A percentile compares a stretch with the other conserved stretches of the same genome.
Evolutionary conservation across 1,139 yeast species (phyloP).

Genomic region (Hansenula lynferdii): DNA sequence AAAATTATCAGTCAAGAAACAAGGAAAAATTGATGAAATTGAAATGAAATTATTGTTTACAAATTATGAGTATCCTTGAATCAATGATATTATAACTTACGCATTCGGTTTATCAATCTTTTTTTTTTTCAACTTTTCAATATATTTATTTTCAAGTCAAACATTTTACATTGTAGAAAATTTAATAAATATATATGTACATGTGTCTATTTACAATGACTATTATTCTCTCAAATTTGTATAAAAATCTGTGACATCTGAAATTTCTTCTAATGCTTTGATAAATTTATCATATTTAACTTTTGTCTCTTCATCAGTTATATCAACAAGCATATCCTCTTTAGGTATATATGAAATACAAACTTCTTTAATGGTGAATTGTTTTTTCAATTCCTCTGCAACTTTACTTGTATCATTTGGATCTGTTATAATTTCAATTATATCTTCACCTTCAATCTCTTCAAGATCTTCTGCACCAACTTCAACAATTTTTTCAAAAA

Average conservation of each 20-base stretch:
- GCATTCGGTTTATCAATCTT: background rate
- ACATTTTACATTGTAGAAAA: too few species aligned
- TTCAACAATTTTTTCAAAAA: conserved; percentile 72
- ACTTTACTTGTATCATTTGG: conserved; percentile 58
- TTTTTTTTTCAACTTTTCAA: background rate
- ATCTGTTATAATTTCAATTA: conserved; percentile 45
- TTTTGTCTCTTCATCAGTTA: conserved; percentile 47
- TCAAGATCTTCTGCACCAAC: conserved; percentile 83
- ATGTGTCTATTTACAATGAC: background rate
- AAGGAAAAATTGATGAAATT: too few species aligned
- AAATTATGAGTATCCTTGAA: too few species aligned
- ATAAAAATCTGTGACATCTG: conserved; percentile 78
- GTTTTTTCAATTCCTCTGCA: conserved; percentile 51
- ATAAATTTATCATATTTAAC: conserved; percentile 55
- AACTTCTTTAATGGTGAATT: conserved; percentile 63
- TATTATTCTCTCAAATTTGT: conserved; percentile 33
- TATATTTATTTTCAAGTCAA: background rate
- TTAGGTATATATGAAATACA: conserved; percentile 66
- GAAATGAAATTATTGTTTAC: too few species aligned
- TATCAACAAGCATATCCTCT: conserved; percentile 52
- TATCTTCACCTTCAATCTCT: conserved; percentile 40
- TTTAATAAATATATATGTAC: background rate
- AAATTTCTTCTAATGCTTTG: conserved; percentile 61
- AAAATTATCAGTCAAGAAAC: background rate
- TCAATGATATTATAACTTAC: too few species aligned